Evolutionary conservation across 2,329 filamentous ascomycete genomes (phyloP), one percentile per base, ranked within the genome.

Genomic region (Cercospora brassicicola): DNA sequence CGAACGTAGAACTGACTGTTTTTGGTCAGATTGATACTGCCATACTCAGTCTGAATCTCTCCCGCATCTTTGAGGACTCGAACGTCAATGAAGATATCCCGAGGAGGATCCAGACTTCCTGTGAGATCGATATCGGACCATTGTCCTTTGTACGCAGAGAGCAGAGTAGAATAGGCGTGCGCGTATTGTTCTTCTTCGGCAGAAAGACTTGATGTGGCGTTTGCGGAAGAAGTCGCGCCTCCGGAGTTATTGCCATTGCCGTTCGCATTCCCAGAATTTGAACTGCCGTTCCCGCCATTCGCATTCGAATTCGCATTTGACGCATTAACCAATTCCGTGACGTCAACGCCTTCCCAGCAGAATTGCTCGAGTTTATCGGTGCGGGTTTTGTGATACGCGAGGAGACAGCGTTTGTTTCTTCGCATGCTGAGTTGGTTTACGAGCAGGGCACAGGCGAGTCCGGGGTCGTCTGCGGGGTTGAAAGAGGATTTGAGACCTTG

Each of bases 41-140:
- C 95, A 78, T 99, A 99, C 84, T 99, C 96, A 0, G 95, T 99
- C 82, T 99, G 94, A 72, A 99, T 97, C 83, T 99, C 95, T 4
- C 96, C 95, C 1, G 94, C 95, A 82, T 99, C 95, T 79, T 95
- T 97, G 71, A 99, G 82, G 59, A 99, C 95, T 57, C 95, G 86
- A 39, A 99, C 95, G 79, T 99, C 95, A 75, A 99, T 96, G 79
- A 98, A 99, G 63, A 99, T 82, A 80, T 99, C 95, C 74, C 89
- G 88, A n/a, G 95, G 95, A 26, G 95, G 95, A 77, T 97, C 93
- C 77, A 99, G 83, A 76, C 91, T 95, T 33, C 95, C 95, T 2
- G 95, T 97, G 64, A 99, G 83, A 80, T 99, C 95, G 73, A 99
- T 91, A 78, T 99, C 95, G 20, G 94, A 98, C 94, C 94, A 99